Base-by-base conservation (phyloP, 169 alveolate species). In the Eimeria acervulina region DNA sequence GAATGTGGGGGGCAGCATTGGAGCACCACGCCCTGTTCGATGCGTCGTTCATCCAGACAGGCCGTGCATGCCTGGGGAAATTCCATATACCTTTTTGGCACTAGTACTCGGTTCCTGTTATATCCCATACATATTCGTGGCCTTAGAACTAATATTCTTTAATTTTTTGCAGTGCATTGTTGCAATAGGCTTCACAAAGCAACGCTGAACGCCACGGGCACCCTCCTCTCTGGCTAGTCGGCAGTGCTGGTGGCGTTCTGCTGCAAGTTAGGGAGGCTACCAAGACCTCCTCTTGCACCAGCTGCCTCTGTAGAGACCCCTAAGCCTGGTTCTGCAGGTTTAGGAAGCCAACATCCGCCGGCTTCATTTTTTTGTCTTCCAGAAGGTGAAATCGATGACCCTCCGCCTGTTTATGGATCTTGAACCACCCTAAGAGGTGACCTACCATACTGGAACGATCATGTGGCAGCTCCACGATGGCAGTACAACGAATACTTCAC, bases 401-500 rank as follows among this genome's bases (percentile, higher is more conserved):
- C 66, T 42, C n/a, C 21, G 1, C 19, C 19, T 44, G 94, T 38
- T 44, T 42, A 21, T 31, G 21, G 33, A 15, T 40, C 78, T 63
- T 55, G 70, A 61, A 63, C 63, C 26, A 36, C 94, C 81, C 15
- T n/a, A 31, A 33, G 40, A 40, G 84, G 94, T 63, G 94, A 59
- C 83, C 94, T 68, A 63, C 59, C 78, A 13, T 40, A 7, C 42
- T 38, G 36, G 88, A 28, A 47, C 63, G 63, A 44, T 83, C 42
- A 83, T 83, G 91, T 23, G 66, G 52, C 23, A 4, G 36, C 42
- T 52, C 47, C 66, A 63, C 28, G 44, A 87, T 87, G 94, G 70
- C 81, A 63, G 26, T 28, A 44, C 66, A 23, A 61, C 47, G 59
- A 26, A 33, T 87, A 21, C 26, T 33, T 59, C 81, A 61, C 40